A percentile compares a stretch with the other conserved stretches of the same genome.
phyloP scores from a whole-genome alignment of 2,329 filamentous ascomycete genomes.

The Raffaelea arxii region DNA sequence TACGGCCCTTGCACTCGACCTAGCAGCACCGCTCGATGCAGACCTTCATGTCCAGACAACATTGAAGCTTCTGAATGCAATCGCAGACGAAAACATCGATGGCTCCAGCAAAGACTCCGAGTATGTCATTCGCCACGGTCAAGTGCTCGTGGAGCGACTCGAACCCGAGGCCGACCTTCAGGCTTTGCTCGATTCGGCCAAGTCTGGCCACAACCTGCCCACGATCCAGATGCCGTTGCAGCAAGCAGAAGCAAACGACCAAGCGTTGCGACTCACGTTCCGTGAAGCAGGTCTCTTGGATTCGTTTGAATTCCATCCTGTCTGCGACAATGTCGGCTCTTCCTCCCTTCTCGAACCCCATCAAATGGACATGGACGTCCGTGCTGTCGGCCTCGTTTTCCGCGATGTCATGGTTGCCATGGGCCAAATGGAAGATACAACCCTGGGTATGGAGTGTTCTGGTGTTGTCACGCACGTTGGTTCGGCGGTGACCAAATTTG shows the following conservation, averaged over 20 bases:
- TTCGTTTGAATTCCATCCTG: neutral
- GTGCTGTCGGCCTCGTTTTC: constrained; percentile 26
- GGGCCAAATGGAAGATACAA: constrained; percentile 21
- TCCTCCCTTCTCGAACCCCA: constrained; percentile 6
- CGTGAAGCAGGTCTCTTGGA: neutral
- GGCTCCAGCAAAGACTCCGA: neutral
- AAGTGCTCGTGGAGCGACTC: neutral
- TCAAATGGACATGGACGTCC: constrained; percentile 25
- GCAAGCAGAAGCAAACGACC: neutral
- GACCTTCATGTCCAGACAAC: neutral
- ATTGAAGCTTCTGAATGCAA: neutral
- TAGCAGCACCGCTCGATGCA: neutral
- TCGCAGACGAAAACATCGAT: neutral
- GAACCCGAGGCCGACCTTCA: neutral
- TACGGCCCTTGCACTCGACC: neutral
- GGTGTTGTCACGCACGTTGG: constrained; percentile 23
- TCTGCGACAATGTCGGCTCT: neutral
- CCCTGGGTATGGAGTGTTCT: constrained; percentile 19
- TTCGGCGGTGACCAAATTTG: neutral
- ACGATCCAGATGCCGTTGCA: neutral
- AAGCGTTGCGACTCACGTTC: neutral
- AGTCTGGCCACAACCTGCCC: neutral
- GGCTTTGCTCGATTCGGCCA: neutral
- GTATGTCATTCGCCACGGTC: neutral
- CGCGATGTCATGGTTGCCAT: constrained; percentile 28